A percentile compares a stretch with the other conserved stretches of the same genome.
Evolutionary conservation across 1,139 yeast species (phyloP).

Genomic region (Saccharomyces hybrid): DNA sequence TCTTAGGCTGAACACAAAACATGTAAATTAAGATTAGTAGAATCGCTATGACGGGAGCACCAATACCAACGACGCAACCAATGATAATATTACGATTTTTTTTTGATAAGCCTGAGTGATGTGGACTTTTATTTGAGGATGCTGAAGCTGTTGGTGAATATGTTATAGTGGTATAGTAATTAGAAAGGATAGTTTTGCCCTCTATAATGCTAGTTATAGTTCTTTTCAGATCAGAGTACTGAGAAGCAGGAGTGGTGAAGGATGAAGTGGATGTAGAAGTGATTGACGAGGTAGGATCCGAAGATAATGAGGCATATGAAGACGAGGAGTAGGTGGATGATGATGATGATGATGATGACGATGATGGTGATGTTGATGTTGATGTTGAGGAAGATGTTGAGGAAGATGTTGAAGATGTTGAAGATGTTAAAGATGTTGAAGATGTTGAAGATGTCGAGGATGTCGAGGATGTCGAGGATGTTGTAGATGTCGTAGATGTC

Average conservation of each 20-base stretch:
- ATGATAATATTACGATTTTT: no score
- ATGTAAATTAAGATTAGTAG: constrained; percentile 21
- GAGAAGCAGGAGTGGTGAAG: no score
- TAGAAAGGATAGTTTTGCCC: no score
- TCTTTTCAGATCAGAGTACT: no score
- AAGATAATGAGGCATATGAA: constrained; percentile 22
- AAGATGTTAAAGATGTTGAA: constrained; percentile 6
- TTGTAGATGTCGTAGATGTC: constrained; percentile 6
- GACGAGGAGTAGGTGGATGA: constrained; percentile 7
- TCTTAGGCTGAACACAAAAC: constrained; percentile 27
- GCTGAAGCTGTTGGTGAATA: no score
- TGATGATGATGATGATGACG: constrained; percentile 12
- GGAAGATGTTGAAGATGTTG: constrained; percentile 8
- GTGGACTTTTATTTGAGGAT: no score
- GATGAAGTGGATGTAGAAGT: no score
- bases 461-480: constrained; percentile 7
- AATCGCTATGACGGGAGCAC: constrained; percentile 20
- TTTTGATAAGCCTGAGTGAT: no score
- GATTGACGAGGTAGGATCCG: constrained; percentile 10
- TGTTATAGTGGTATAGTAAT: no score
- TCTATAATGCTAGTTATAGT: no score
- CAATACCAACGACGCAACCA: no score
- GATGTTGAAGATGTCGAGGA: constrained; percentile 7
- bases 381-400: constrained; percentile 7
- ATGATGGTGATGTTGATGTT: constrained; percentile 8